A percentile compares a stretch with the other conserved stretches of the same genome.
phyloP scores from a whole-genome alignment of 345 rosid species.

The Camelina laxa region DNA sequence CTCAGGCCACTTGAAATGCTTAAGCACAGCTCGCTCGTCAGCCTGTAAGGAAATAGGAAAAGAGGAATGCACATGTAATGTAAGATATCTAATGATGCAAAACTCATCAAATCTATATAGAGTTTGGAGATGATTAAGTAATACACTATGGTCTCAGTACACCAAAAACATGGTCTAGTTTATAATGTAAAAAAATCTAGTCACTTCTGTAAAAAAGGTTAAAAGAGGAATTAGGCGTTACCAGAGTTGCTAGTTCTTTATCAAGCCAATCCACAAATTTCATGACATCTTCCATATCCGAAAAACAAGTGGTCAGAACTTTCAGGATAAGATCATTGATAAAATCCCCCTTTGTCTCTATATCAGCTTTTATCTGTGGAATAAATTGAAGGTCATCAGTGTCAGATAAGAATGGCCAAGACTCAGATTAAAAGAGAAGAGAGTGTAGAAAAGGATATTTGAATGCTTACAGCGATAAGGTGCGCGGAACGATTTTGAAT shows the following conservation, averaged over 20 bases:
- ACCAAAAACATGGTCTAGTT: neutral
- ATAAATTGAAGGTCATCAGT: neutral
- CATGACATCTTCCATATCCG: constrained; percentile 76
- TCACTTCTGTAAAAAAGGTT: neutral
- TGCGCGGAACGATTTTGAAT: constrained; percentile 88
- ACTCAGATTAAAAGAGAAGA: neutral
- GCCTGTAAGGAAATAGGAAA: constrained; percentile 52
- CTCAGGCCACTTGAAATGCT: constrained; percentile 98
- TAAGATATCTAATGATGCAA: neutral
- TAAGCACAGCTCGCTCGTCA: constrained; percentile 87
- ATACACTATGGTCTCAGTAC: constrained; percentile 5
- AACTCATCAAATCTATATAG: neutral
- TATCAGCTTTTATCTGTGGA: constrained; percentile 76
- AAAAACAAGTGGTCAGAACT: constrained; percentile 64
- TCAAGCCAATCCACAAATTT: constrained; percentile 88
- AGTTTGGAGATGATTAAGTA: constrained; percentile 11
- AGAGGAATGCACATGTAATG: neutral
- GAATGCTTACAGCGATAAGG: constrained; percentile 73
- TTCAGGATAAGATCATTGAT: constrained; percentile 71
- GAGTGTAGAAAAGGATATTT: constrained; percentile 6
- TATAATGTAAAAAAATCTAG: neutral
- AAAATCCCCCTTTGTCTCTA: constrained; percentile 83
- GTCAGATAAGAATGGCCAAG: neutral
- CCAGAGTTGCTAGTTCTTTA: constrained; percentile 70
- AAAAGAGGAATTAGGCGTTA: constrained; percentile 44